Percentiles rank a stretch among this genome's conserved stretches.
phyloP scores from a whole-genome alignment of 2,329 filamentous ascomycete species.

The Tolypocladium ophioglossoides region DNA sequence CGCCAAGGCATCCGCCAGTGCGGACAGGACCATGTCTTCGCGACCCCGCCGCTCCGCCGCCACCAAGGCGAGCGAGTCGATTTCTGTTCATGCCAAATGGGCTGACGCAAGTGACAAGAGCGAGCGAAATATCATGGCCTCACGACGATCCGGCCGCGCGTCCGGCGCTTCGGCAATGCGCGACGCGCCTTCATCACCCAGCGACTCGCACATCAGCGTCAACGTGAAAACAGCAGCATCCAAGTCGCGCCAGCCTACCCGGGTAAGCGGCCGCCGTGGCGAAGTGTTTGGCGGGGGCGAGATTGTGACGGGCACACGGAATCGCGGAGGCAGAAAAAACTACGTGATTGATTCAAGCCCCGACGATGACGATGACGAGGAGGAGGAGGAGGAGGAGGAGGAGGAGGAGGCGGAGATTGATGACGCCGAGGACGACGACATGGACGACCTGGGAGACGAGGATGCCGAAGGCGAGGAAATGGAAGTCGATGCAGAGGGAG shows the following conservation, averaged over 20 bases:
- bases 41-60: constrained; percentile 36
- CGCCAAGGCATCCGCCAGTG: not conserved
- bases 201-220: constrained; percentile 33
- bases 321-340: constrained; percentile 45
- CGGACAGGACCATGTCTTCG: constrained; percentile 28
- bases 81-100: constrained; percentile 30
- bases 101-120: constrained; percentile 26
- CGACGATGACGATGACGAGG: constrained; percentile 33
- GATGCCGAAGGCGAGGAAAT: constrained; percentile 31
- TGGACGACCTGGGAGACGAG: constrained; percentile 28
- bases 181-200: constrained; percentile 35
- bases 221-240: constrained; percentile 42
- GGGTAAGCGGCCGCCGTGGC: constrained; percentile 24
- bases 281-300: constrained; percentile 33
- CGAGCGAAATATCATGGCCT: constrained; percentile 35
- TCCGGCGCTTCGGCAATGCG: constrained; percentile 30
- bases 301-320: constrained; percentile 40
- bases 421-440: constrained; percentile 27
- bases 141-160: constrained; percentile 38
- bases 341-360: constrained; percentile 48
- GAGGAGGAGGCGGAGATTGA: constrained; percentile 31
- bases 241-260: constrained; percentile 41
- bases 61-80: constrained; percentile 29
- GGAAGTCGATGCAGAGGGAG: constrained; percentile 34
- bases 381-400: constrained; percentile 22